Evolutionary conservation across 441 rosid genomes (phyloP).

Genomic region (Adansonia gregorii): DNA sequence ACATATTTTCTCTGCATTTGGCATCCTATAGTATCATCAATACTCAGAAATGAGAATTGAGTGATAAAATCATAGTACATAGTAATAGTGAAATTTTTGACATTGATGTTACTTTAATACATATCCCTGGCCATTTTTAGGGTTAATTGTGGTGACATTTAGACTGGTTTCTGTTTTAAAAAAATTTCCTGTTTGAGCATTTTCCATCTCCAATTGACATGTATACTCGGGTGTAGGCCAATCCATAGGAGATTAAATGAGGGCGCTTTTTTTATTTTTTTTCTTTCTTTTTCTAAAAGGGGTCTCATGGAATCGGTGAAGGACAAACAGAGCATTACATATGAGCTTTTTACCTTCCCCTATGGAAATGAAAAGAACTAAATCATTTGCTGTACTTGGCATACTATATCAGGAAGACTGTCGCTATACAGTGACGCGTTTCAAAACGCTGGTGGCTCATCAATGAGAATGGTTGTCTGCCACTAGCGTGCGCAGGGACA

Average conservation of each 20-base stretch:
- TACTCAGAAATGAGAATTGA: not conserved
- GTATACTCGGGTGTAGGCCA: not conserved
- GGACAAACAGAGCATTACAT: conserved; percentile 1
- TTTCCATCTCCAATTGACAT: conserved; percentile 7
- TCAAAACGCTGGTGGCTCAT: conserved; percentile 9
- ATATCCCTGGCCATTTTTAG: not conserved
- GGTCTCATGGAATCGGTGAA: not conserved
- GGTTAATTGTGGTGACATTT: not conserved
- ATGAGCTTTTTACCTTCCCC: conserved; percentile 8
- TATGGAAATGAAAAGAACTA: not conserved
- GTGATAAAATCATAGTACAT: conserved; percentile 1
- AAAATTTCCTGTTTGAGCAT: not conserved
- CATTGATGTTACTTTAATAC: conserved; percentile 15
- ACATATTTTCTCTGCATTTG: not conserved
- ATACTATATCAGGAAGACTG: not conserved
- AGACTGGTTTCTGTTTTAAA: not conserved
- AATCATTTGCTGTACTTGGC: conserved; percentile 17
- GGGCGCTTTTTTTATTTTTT: not conserved
- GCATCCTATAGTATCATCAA: not conserved
- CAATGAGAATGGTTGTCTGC: conserved; percentile 40
- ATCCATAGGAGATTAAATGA: not conserved
- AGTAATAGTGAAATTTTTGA: not conserved
- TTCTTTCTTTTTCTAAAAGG: not conserved
- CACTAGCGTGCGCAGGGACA: conserved; percentile 37
- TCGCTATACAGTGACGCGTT: conserved; percentile 28